phyloP scores from a whole-genome alignment of 306 rosid genomes.

The Corylus heterophylla region DNA sequence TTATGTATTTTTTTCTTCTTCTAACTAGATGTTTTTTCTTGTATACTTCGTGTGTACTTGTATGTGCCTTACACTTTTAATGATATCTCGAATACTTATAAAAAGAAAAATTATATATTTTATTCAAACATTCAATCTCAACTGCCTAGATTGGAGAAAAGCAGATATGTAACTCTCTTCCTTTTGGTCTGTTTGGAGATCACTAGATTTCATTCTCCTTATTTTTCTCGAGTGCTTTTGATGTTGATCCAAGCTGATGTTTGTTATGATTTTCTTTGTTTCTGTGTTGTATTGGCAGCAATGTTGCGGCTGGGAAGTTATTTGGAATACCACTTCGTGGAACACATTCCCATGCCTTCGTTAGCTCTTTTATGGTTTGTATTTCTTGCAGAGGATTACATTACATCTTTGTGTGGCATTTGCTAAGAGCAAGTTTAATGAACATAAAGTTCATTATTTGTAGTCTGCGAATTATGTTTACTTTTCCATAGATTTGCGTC shows the following conservation, averaged over 20 bases:
- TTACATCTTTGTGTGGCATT: slow-evolving; percentile 23
- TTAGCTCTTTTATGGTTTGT: slow-evolving; percentile 97
- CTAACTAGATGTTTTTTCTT: too few species aligned
- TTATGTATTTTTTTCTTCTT: not conserved
- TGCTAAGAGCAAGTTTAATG: slow-evolving; percentile 9
- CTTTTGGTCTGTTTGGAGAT: slow-evolving; percentile 7
- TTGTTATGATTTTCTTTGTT: slow-evolving; percentile 20
- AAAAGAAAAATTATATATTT: not conserved
- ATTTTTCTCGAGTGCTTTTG: not conserved
- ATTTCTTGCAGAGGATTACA: slow-evolving; percentile 28
- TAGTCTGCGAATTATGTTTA: not conserved
- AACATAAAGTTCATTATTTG: slow-evolving; percentile 12
- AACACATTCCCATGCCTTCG: slow-evolving; percentile 99
- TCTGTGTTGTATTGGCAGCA: slow-evolving; percentile 53
- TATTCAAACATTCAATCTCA: not conserved
- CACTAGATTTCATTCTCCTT: slow-evolving; percentile 2
- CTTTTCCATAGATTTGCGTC: slow-evolving; percentile 8
- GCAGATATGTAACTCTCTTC: not conserved
- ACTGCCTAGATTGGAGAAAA: not conserved
- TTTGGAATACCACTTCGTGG: slow-evolving; percentile 98
- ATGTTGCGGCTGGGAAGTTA: slow-evolving; percentile 96
- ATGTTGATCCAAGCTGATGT: not conserved
- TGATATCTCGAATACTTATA: too few species aligned
- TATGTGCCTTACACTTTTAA: too few species aligned
- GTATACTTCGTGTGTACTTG: too few species aligned